Conservation (phyloP, 1,284 basidiomycete species). For the Ceratobasidium sp. region DNA sequence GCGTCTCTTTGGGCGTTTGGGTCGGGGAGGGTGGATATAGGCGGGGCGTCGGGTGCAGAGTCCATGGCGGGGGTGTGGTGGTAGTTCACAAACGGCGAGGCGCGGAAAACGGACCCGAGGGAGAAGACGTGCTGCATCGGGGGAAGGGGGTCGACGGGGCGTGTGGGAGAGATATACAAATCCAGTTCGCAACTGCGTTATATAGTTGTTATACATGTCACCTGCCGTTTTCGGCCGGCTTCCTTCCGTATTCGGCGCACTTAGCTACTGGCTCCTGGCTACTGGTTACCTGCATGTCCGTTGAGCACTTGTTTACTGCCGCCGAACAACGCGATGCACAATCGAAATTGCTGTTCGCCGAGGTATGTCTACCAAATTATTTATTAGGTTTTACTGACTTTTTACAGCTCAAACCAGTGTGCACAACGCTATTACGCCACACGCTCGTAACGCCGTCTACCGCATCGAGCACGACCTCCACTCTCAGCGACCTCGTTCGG, state of each 20-base stretch:
- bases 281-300: too few relatives aligned
- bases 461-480: conserved; percentile 64
- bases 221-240: conserved; percentile 13
- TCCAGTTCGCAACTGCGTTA: background rate
- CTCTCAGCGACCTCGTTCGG: conserved; percentile 68
- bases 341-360: background rate
- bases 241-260: too few relatives aligned
- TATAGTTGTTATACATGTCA: background rate
- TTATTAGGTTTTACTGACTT: background rate
- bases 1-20: background rate
- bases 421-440: conserved; percentile 81
- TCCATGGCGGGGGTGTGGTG: conserved; percentile 14
- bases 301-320: too few relatives aligned
- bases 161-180: conserved; percentile 2
- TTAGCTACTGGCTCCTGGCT: too few relatives aligned
- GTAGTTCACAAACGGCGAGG: conserved; percentile 43
- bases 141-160: background rate
- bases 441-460: conserved; percentile 70
- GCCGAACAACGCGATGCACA: conserved; percentile 7
- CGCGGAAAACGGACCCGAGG: conserved; percentile 35
- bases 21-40: conserved; percentile 10
- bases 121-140: conserved; percentile 44
- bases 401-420: conserved; percentile 77
- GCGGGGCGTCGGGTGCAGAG: background rate
- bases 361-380: background rate